A percentile compares a stretch with the other conserved stretches of the same genome.
Conservation (phyloP, 139 green algal genomes). For the Chlamydomonas sp. region DNA sequence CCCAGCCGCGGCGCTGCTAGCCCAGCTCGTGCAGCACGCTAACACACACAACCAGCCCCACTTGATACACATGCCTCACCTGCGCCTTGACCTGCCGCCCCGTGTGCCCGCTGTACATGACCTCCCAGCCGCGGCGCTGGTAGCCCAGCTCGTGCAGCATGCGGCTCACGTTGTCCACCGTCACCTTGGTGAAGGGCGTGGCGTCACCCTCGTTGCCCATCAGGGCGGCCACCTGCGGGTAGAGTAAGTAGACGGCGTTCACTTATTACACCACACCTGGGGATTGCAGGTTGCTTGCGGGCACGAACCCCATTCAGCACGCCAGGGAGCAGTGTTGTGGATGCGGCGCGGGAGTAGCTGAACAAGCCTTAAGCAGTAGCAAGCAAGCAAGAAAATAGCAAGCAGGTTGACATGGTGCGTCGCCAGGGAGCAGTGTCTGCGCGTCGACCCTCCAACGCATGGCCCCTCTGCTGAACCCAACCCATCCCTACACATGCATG, state of each 20-base stretch:
- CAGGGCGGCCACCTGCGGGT: constrained; percentile 73
- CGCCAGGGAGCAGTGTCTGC: no score
- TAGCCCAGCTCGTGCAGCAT: constrained; percentile 85
- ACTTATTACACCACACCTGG: no score
- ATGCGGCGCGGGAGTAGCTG: no score
- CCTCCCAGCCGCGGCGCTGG: constrained; percentile 89
- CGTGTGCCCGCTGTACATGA: constrained; percentile 97
- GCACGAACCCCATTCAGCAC: no score
- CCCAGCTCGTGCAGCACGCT: constrained; percentile 83
- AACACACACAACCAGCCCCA: background rate
- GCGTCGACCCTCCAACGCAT: no score
- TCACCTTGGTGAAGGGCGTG: constrained; percentile 97
- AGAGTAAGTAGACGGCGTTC: background rate
- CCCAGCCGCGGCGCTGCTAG: constrained; percentile 84
- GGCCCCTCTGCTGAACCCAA: no score
- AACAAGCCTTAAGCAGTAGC: no score
- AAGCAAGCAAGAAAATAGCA: no score
- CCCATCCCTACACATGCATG: no score
- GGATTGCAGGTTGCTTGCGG: no score
- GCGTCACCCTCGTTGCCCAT: constrained; percentile 96
- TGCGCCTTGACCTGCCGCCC: constrained; percentile 68
- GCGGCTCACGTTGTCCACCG: constrained; percentile 93
- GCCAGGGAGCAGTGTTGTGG: no score
- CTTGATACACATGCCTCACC: background rate
- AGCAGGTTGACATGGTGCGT: no score